These are phyloP conservation scores for Backusella morwellensis DNA, from an alignment of 192 early-diverging fungal genomes.

Conservation along the genomic window DNA sequence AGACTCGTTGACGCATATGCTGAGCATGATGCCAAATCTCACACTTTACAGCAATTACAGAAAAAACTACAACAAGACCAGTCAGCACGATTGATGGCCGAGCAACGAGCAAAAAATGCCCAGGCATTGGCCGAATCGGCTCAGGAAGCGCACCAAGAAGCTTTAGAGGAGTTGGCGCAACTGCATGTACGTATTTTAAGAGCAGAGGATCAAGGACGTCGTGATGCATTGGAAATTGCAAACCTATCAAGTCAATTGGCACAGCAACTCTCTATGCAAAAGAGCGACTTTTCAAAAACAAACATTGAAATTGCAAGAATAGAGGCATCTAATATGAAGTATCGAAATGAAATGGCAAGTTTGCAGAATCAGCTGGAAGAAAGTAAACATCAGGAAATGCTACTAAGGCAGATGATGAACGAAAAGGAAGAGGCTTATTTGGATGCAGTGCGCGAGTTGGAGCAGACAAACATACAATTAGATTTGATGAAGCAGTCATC, in stretches of 20 bases:
- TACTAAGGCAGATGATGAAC: slow-evolving; percentile 34
- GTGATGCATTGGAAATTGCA: slow-evolving; percentile 33
- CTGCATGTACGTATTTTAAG: slow-evolving; percentile 40
- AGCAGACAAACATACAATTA: slow-evolving; percentile 43
- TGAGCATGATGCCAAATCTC: slow-evolving; percentile 38
- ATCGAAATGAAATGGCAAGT: slow-evolving; percentile 42
- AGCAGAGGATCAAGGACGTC: slow-evolving; percentile 42
- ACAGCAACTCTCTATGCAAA: slow-evolving; percentile 2
- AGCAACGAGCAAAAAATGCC: slow-evolving; percentile 44
- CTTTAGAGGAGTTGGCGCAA: slow-evolving; percentile 40
- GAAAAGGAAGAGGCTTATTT: slow-evolving; percentile 39
- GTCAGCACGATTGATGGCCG: slow-evolving; percentile 39
- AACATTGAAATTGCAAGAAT: slow-evolving; percentile 45
- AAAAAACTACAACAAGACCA: slow-evolving; percentile 46
- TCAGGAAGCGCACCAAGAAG: slow-evolving; percentile 47
- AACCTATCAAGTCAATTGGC: slow-evolving; percentile 16
- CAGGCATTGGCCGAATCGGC: slow-evolving; percentile 48
- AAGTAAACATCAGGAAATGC: slow-evolving; percentile 36
- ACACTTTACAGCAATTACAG: slow-evolving; percentile 42
- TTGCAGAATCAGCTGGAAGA: slow-evolving; percentile 43
- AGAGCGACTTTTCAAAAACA: slow-evolving; percentile 35
- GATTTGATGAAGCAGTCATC: slow-evolving; percentile 45
- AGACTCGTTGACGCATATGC: slow-evolving; percentile 36
- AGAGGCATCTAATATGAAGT: slow-evolving; percentile 43
- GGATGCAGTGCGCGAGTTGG: slow-evolving; percentile 38